These are phyloP conservation scores for Nakazawaea holstii DNA, from an alignment of 805 yeast species.

Conservation along the genomic window DNA sequence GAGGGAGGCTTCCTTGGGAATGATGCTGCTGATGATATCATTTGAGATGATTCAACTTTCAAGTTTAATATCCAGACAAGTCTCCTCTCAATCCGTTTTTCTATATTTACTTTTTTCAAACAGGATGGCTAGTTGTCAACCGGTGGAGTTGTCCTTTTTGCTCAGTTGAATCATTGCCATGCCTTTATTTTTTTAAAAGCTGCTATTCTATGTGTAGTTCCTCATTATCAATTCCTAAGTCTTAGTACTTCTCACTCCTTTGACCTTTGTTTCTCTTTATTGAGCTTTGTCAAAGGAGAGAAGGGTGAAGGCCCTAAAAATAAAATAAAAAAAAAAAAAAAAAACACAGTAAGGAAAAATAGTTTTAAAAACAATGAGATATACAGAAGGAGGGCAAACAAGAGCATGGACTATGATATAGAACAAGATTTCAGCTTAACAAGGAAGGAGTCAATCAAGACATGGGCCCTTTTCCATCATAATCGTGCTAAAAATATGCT, in stretches of 20 bases:
- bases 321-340: no score
- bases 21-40: constrained; percentile 29
- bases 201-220: no score
- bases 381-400: background rate
- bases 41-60: constrained; percentile 11
- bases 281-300: no score
- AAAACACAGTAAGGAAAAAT: background rate
- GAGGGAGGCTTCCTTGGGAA: constrained; percentile 31
- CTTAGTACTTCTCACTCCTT: no score
- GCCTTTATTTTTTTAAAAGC: no score
- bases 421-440: constrained; percentile 2
- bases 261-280: no score
- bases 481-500: background rate
- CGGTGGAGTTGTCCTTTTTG: no score
- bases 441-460: background rate
- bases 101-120: background rate
- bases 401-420: constrained; percentile 1
- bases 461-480: background rate
- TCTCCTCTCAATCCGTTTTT: background rate
- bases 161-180: no score
- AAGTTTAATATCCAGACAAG: no score
- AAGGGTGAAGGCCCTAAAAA: no score
- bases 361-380: background rate
- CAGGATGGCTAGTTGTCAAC: no score
- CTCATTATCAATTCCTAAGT: no score